Percentiles rank a stretch among this genome's conserved stretches.
Conservation (phyloP, 306 rosid species). For the Morella rubra region DNA sequence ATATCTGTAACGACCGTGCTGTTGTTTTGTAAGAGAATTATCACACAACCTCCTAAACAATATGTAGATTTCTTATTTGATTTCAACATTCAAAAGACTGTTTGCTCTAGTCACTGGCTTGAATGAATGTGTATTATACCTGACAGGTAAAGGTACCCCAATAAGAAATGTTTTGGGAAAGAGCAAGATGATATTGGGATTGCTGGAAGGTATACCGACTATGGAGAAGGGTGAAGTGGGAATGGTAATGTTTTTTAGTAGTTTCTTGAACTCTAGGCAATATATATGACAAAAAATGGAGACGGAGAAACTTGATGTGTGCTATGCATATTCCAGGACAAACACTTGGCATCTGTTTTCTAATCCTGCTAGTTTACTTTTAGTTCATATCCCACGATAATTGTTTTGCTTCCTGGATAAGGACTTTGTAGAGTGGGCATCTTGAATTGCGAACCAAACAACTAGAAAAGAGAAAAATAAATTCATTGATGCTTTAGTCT, state of each 20-base stretch:
- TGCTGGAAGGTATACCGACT: conserved; percentile 93
- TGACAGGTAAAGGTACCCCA: conserved; percentile 74
- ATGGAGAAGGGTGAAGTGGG: conserved; percentile 95
- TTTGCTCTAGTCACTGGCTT: conserved; percentile 29
- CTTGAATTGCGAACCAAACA: not conserved
- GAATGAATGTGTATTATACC: conserved; percentile 16
- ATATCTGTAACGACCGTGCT: not conserved
- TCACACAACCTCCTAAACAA: not conserved
- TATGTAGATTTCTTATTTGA: not conserved
- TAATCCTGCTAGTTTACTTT: not conserved
- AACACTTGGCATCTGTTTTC: not conserved
- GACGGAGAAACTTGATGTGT: not conserved
- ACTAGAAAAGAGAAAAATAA: not conserved
- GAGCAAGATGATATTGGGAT: conserved; percentile 86
- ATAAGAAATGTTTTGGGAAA: conserved; percentile 79
- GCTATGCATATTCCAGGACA: not conserved
- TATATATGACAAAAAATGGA: not conserved
- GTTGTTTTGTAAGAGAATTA: not conserved
- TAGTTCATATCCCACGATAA: not conserved
- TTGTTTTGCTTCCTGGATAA: not conserved
- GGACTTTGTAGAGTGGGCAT: not conserved
- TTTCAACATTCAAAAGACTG: conserved; percentile 9
- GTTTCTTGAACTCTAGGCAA: not conserved
- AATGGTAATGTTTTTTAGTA: conserved; percentile 54
- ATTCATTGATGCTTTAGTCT: not conserved